Base-by-base conservation (phyloP, 208 protist genomes). In the Trypanosoma cruzi region DNA sequence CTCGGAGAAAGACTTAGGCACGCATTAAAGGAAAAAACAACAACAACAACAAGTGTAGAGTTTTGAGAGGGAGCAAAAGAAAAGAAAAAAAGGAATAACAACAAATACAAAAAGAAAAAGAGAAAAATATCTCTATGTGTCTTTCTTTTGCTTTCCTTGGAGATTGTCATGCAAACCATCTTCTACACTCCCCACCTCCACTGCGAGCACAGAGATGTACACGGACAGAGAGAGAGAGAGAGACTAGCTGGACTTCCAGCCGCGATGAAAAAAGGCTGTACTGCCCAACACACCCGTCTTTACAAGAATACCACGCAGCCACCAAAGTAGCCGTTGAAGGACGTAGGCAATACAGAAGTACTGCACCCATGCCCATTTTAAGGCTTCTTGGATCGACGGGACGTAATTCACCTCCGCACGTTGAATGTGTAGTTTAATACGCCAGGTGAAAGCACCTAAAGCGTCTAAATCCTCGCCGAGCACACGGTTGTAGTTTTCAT, bases 351-450 rank as follows among this genome's bases (percentile, higher is more conserved):
- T 85, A 58, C 71, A 73, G 50, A 91, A 93, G 73, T 93, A 93
- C 73, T 96, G 90, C 29, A 96, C 71, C 86, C 87, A 96, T 18
- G 69, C 85, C 84, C 82, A 93, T 80, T 96, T 96, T 52, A 96
- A 59, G 16, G 65, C 56, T 73, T 93, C 86, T 49, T 68, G 67
- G 65, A 78, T 86, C 6, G 85, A 90, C 16, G 90, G 85, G 44
- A 82, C 67, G 67, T 93, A 92, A 16, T 52, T 54, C 46, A 93
- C 79, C 48, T 82, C 62, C 34, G 86, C 81, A 31, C 59, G 44
- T 31, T 64, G 80, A 34, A 93, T 78, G 10, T 84, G 83, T 62
- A 96, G 62, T 10, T 62, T 64, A 40, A 96, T 78, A 26, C 73
- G 68, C 88, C 83, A 91, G 1, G 88, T 93, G 59, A 93, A 93